Evolutionary conservation across 495 filamentous ascomycete genomes (phyloP).

Genomic region (Penicillium nucicola): DNA sequence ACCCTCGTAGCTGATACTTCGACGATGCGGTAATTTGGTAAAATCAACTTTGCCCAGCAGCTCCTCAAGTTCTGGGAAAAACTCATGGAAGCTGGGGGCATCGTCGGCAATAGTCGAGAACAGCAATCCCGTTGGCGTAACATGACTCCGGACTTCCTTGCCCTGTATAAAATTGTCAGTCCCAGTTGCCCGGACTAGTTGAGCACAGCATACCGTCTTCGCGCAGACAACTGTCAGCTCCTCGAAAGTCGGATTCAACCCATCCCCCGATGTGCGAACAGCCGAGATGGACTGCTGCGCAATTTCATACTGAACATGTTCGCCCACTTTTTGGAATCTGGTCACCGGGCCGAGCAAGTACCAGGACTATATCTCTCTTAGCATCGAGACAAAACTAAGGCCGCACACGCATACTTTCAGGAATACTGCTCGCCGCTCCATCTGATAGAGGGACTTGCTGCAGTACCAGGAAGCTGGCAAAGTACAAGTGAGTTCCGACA

Average conservation of each 20-base stretch:
- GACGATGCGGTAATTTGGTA: constrained; percentile 51
- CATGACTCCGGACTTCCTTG: constrained; percentile 36
- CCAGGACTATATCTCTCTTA: constrained; percentile 45
- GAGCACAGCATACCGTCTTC: constrained; percentile 22
- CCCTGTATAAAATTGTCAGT: constrained; percentile 13
- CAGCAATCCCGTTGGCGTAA: constrained; percentile 53
- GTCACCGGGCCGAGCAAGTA: constrained; percentile 61
- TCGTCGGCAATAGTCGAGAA: constrained; percentile 52
- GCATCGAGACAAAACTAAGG: neutral
- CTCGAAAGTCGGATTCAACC: constrained; percentile 23
- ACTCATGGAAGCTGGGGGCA: constrained; percentile 52
- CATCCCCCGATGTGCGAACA: constrained; percentile 34
- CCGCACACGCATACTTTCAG: constrained; percentile 33
- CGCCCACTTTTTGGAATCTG: constrained; percentile 43
- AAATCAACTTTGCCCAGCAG: constrained; percentile 53
- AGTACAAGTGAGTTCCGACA: constrained; percentile 39
- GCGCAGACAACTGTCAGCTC: constrained; percentile 44
- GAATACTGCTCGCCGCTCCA: constrained; percentile 56
- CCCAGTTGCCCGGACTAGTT: neutral
- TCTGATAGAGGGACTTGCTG: constrained; percentile 41
- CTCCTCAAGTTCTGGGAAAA: constrained; percentile 52
- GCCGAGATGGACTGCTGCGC: constrained; percentile 49
- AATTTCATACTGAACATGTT: constrained; percentile 52
- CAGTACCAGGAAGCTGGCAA: constrained; percentile 46
- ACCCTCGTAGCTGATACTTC: constrained; percentile 55